Conservation (phyloP, 2,329 filamentous ascomycete genomes). For the Sporothrix phasma region DNA sequence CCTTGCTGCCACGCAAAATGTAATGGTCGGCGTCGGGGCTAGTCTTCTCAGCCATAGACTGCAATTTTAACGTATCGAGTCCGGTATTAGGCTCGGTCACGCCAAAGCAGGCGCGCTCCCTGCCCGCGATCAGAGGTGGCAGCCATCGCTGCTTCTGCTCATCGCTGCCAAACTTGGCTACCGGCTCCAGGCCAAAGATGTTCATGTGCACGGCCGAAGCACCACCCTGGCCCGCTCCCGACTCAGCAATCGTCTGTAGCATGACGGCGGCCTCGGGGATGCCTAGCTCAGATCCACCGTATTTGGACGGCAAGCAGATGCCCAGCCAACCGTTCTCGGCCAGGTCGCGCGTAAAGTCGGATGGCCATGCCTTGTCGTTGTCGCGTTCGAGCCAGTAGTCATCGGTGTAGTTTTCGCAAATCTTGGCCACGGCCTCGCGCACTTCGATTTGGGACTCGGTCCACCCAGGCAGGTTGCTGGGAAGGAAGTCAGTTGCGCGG, state of each 20-base stretch:
- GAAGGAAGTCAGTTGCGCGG: background rate
- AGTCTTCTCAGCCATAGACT: conserved; percentile 33
- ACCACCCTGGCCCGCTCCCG: conserved; percentile 66
- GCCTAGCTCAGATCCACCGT: conserved; percentile 65
- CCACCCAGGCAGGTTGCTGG: background rate
- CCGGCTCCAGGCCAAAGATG: conserved; percentile 64
- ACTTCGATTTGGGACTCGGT: conserved; percentile 15
- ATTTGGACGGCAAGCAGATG: conserved; percentile 63
- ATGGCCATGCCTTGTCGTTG: conserved; percentile 58
- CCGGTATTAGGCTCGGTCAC: conserved; percentile 76
- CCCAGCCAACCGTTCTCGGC: conserved; percentile 72
- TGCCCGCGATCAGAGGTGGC: conserved; percentile 60
- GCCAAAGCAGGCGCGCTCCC: conserved; percentile 67
- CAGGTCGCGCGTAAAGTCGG: conserved; percentile 64
- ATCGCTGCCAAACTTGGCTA: conserved; percentile 60
- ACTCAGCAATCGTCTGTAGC: conserved; percentile 70
- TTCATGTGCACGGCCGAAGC: conserved; percentile 54
- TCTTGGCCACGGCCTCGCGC: conserved; percentile 13
- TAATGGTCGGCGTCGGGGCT: conserved; percentile 48
- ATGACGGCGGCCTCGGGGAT: conserved; percentile 80
- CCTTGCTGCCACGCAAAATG: conserved; percentile 66
- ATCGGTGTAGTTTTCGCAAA: conserved; percentile 48
- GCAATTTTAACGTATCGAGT: conserved; percentile 63
- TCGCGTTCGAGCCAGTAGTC: conserved; percentile 43
- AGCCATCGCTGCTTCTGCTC: conserved; percentile 56